Percentiles rank a stretch among this genome's conserved stretches.
These are phyloP conservation scores for Nemania serpens DNA, from an alignment of 2,329 filamentous ascomycete species.

Conservation along the genomic window DNA sequence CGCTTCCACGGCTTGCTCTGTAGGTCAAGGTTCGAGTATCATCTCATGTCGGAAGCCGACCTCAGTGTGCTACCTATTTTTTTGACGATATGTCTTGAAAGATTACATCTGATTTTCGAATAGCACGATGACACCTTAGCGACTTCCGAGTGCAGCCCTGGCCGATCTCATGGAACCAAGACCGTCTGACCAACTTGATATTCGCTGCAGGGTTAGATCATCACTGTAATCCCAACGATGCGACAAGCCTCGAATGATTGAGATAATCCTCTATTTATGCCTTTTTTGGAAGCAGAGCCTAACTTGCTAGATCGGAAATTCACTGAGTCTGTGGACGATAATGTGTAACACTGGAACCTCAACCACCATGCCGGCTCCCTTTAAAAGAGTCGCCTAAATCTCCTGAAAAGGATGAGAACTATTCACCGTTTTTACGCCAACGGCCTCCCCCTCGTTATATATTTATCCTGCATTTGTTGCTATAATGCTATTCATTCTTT, in stretches of 20 bases:
- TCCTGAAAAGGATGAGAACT: not conserved
- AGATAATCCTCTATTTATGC: not conserved
- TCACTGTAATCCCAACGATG: not conserved
- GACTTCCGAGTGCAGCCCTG: not conserved
- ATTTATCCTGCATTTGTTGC: not conserved
- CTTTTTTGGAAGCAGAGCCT: not conserved
- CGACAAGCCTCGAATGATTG: conserved; percentile 1
- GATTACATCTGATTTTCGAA: not conserved
- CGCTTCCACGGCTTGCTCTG: not conserved
- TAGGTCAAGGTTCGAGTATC: not conserved
- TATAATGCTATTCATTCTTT: conserved; percentile 21
- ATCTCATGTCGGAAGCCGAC: not conserved
- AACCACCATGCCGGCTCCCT: not conserved
- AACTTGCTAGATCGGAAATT: not conserved
- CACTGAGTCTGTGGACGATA: not conserved
- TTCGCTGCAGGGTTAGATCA: conserved; percentile 1
- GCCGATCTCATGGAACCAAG: not conserved
- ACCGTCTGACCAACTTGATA: not conserved
- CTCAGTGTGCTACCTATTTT: not conserved
- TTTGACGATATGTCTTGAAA: not conserved
- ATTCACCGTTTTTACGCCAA: not conserved
- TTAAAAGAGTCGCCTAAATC: conserved; percentile 18
- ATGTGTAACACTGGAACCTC: conserved; percentile 10
- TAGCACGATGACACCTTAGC: not conserved
- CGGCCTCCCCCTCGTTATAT: not conserved